Evolutionary conservation across 495 filamentous ascomycete genomes (phyloP), one percentile per base, ranked within the genome.

Genomic region (Pseudomonodictys pantanalensis): DNA sequence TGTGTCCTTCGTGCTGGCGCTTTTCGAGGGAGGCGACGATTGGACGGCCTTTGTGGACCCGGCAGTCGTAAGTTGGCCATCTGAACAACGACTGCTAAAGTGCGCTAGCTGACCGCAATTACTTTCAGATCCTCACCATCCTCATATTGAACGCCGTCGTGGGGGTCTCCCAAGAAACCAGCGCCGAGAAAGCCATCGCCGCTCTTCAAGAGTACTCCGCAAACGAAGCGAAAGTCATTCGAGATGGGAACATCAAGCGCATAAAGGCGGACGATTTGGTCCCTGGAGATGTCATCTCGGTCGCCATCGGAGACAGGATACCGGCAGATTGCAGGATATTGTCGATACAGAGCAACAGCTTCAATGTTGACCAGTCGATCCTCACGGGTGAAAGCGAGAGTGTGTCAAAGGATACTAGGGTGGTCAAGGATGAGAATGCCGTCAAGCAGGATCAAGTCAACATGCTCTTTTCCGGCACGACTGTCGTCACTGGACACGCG

Each of bases 31-130:
- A 45, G 88, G 86, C 45, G 89, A 91, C 53, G 93, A 88, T 54
- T 95, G 91, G 90, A 91, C 92, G 63, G 95, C 92, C n/a, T 99
- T 97, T 72, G 93, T 99, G 56, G 95, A 99, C 75, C 95, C 95
- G 29, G 85, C 81, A 60, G 95, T 99, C 72, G 90, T 95, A 82
- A 67, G 89, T 67, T 5, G 18, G 23, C 15, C 22, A n/a, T 43
- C 15, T 18, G 22, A 18, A 10, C 2, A 9, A 25, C 2, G 8
- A n/a, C 10, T n/a, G 7, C 44, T 25, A 18, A 32, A 9, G 18
- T 15, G 52, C 65, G 56, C 33, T 60, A 30, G 45, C 64, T 50
- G 9, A 44, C 22, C 6, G 18, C 20, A 2, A 33, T 47, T 51
- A 47, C 50, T 38, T 41, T 44, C 67, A 95, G 90, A 99, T 99